Evolutionary conservation across 2,329 filamentous ascomycete species (phyloP).

Genomic region (Westerdykella sp.): DNA sequence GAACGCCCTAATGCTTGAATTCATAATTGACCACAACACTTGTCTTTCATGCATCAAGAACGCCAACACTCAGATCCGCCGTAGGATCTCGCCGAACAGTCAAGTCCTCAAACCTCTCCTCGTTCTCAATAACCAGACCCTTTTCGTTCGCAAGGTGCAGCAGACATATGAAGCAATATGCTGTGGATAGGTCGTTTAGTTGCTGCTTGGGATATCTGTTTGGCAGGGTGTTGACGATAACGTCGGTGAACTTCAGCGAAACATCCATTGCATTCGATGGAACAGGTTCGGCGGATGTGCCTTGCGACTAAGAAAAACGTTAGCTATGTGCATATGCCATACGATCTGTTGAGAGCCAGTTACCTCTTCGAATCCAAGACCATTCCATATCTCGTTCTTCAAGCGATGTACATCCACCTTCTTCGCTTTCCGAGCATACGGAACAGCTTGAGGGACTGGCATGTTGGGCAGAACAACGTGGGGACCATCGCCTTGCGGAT

Average conservation of each 20-base stretch:
- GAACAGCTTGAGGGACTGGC: constrained; percentile 58
- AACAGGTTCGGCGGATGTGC: constrained; percentile 16
- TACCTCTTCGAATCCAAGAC: constrained; percentile 49
- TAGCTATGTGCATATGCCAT: too few species aligned
- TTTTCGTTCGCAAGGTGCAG: constrained; percentile 91
- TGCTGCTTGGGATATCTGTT: constrained; percentile 76
- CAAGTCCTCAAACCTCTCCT: constrained; percentile 47
- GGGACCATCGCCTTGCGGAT: constrained; percentile 46
- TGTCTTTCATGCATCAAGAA: not conserved
- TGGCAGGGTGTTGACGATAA: constrained; percentile 79
- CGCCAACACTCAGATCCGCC: constrained; percentile 35
- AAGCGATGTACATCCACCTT: constrained; percentile 60
- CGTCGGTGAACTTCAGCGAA: constrained; percentile 74
- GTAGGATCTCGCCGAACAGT: constrained; percentile 43
- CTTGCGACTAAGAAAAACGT: too few species aligned
- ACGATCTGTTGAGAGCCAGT: constrained; percentile 4
- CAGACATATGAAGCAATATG: constrained; percentile 85
- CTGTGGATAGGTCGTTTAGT: constrained; percentile 93
- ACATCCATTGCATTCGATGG: constrained; percentile 43
- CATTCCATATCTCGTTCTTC: constrained; percentile 61
- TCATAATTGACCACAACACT: too few species aligned
- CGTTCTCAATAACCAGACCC: constrained; percentile 68
- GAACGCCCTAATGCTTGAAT: too few species aligned
- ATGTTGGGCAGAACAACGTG: constrained; percentile 58
- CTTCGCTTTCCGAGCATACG: constrained; percentile 60